Conservation (phyloP, 2,329 filamentous ascomycete species). For the Pseudocercospora fijiensis region DNA sequence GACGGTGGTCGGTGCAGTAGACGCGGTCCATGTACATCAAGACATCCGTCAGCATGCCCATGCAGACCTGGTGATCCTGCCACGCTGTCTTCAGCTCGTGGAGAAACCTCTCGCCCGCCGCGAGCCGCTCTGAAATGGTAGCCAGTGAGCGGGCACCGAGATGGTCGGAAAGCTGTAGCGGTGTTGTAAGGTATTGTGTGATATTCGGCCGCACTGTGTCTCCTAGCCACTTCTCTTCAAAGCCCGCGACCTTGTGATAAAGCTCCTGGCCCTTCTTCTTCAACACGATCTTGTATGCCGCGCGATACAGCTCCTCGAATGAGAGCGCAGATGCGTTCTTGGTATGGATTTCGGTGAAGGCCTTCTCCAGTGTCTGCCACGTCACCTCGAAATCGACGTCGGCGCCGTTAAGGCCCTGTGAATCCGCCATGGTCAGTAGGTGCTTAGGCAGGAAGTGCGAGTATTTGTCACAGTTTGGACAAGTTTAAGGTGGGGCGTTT, state of each 20-base stretch:
- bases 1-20: conserved; percentile 69
- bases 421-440: conserved; percentile 5
- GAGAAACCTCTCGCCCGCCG: conserved; percentile 80
- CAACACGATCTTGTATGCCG: conserved; percentile 89
- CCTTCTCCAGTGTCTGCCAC: conserved; percentile 74
- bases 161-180: conserved; percentile 57
- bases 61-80: conserved; percentile 86
- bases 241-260: conserved; percentile 75
- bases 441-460: background rate
- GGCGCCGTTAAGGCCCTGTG: conserved; percentile 60
- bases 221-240: conserved; percentile 79
- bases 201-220: conserved; percentile 71
- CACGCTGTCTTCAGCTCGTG: conserved; percentile 73
- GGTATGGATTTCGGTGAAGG: conserved; percentile 83
- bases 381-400: conserved; percentile 78
- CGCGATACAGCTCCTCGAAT: conserved; percentile 93
- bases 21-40: conserved; percentile 93
- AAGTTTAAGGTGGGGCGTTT: conserved; percentile 43
- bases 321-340: conserved; percentile 87
- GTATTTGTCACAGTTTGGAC: background rate
- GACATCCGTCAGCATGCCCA: conserved; percentile 96
- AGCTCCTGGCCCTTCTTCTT: conserved; percentile 80
- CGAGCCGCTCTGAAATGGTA: conserved; percentile 74
- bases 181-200: conserved; percentile 66
- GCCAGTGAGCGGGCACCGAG: conserved; percentile 41